These are phyloP conservation scores for Alternaria arbusti DNA, from an alignment of 2,329 filamentous ascomycete species.

Conservation along the genomic window DNA sequence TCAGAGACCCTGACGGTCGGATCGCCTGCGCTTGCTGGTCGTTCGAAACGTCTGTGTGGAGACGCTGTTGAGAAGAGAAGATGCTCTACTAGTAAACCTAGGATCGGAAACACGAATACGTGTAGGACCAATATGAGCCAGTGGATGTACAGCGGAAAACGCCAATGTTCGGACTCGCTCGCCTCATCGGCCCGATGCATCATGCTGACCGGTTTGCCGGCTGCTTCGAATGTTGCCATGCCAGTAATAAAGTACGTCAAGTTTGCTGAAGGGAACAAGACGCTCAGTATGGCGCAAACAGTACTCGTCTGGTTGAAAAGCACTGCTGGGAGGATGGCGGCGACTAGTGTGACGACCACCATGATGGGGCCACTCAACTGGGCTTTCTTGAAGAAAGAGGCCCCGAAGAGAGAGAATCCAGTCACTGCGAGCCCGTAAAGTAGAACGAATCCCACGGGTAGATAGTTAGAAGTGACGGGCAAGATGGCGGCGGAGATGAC, in stretches of 20 bases:
- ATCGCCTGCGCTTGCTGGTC: background rate
- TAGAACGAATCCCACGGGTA: constrained; percentile 68
- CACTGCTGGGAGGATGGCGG: constrained; percentile 80
- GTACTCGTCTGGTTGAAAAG: constrained; percentile 64
- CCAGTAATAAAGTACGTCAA: constrained; percentile 56
- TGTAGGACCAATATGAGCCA: constrained; percentile 32
- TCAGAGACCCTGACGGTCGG: constrained; percentile 71
- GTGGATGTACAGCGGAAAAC: constrained; percentile 28
- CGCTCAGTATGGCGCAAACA: constrained; percentile 68
- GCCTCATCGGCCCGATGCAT: constrained; percentile 6
- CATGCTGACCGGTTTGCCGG: constrained; percentile 19
- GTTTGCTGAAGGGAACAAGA: constrained; percentile 86
- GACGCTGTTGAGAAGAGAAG: background rate
- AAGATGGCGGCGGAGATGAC: constrained; percentile 69
- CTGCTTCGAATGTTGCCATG: constrained; percentile 24
- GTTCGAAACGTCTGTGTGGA: background rate
- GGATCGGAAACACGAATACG: constrained; percentile 12
- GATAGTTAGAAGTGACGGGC: constrained; percentile 50
- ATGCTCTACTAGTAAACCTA: background rate
- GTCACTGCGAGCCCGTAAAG: constrained; percentile 76
- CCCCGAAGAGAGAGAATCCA: constrained; percentile 81
- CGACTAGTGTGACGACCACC: constrained; percentile 75
- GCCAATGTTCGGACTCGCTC: constrained; percentile 6
- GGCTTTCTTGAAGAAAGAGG: constrained; percentile 82
- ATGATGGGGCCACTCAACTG: constrained; percentile 85